Conservation (phyloP, 78 protist genomes). For the Anaeramoeba flamelloides region DNA sequence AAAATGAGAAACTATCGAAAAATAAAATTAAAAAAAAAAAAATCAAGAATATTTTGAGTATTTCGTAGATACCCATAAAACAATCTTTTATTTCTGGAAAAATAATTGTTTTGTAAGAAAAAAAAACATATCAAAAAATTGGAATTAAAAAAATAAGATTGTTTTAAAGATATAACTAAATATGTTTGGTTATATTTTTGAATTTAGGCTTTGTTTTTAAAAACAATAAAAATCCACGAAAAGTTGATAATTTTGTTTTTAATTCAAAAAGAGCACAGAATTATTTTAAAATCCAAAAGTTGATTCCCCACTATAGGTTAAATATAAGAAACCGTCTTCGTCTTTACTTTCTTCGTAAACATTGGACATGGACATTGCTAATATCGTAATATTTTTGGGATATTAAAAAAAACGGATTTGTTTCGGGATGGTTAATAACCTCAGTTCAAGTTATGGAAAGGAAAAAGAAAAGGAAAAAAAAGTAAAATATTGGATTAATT, state of each 20-base stretch:
- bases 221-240: slow-evolving; percentile 5
- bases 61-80: too few relatives aligned
- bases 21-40: slow-evolving; percentile 2
- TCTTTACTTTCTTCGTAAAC: slow-evolving; percentile 75
- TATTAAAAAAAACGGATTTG: too few relatives aligned
- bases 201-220: too few relatives aligned
- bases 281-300: slow-evolving; percentile 55
- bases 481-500: too few relatives aligned
- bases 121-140: background rate
- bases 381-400: too few relatives aligned
- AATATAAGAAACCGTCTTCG: slow-evolving; percentile 81
- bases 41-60: too few relatives aligned
- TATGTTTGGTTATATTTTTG: too few relatives aligned
- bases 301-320: slow-evolving; percentile 57
- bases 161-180: background rate
- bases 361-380: slow-evolving; percentile 50
- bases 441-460: too few relatives aligned
- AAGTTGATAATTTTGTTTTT: background rate
- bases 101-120: slow-evolving; percentile 1
- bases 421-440: too few relatives aligned
- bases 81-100: slow-evolving; percentile 1
- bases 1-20: too few relatives aligned
- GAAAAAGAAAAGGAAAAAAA: too few relatives aligned
- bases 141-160: background rate
- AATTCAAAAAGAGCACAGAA: too few relatives aligned